Conservation (phyloP, 148 eudicot species). For the Camellia sinensis region DNA sequence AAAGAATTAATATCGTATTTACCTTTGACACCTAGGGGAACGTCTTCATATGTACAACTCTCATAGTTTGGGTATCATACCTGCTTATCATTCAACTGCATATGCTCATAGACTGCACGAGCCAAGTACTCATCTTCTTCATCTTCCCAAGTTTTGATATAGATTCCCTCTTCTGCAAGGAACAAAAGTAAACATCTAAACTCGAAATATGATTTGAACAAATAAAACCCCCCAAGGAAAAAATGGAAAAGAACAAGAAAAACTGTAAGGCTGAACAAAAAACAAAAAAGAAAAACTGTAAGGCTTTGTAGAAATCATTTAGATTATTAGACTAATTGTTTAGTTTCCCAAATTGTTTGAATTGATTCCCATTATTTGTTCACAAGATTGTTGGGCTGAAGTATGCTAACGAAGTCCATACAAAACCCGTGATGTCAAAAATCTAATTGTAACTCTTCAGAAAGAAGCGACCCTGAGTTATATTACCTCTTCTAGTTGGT, state of each 20-base stretch:
- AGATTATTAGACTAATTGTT: not conserved
- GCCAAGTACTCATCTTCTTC: conserved; percentile 95
- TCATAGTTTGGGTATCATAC: conserved; percentile 36
- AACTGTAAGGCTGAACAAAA: not conserved
- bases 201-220: not conserved
- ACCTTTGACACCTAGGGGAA: not conserved
- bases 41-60: not conserved
- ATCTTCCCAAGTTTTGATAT: conserved; percentile 54
- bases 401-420: not conserved
- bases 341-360: not conserved
- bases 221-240: not conserved
- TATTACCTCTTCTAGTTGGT: conserved; percentile 50
- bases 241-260: not conserved
- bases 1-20: not conserved
- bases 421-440: not conserved
- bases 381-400: not conserved
- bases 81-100: conserved; percentile 76
- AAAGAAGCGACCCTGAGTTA: conserved; percentile 19
- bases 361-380: not conserved
- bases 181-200: conserved; percentile 22
- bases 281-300: no score
- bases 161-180: conserved; percentile 45
- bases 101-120: conserved; percentile 62
- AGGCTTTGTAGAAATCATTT: not conserved
- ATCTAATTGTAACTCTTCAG: not conserved